Base-by-base conservation (phyloP, 768 basidiomycete species). In the Leccinellum rugosiceps region DNA sequence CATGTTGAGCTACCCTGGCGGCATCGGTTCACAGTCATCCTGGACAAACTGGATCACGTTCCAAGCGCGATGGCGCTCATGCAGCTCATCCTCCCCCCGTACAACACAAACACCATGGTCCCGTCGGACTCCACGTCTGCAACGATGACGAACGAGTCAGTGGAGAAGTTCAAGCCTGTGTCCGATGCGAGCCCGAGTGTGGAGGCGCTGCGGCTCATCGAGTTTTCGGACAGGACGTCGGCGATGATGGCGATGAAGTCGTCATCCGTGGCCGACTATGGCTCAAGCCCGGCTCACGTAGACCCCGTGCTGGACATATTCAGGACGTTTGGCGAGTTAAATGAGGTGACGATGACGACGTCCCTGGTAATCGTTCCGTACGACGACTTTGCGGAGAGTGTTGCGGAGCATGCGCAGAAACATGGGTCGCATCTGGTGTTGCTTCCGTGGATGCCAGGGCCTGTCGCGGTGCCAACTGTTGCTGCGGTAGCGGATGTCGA, bases 31-130 rank as follows among this genome's bases (percentile, higher is more conserved):
- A 87, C 89, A 0, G 83, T 98, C 58, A 85, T 98, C 21, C 81
- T 98, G n/a, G 94, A 96, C 71, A 92, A 86, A 68, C 75, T 96
- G 47, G 96, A 97, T 64, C 91, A 94, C 67, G 70, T 98, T 1
- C 88, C 94, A 0, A 84, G 89, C 6, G 86, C 92, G 73, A 95
- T 99, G 93, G 83, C 91, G 1, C 76, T 99, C 55, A 84, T 90
- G 0, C 90, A 95, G 66, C 84, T 98, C 55, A 76, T 98, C 41
- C 85, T 87, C 28, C 72, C 78, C 1, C 68, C 72, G 0, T 63
- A 66, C 7, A 31, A 56, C 1, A 11, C 17, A 9, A 38, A 38
- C 35, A n/a, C 14, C 11, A 45, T n/a, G n/a, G 5, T n/a, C n/a
- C 49, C 41, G 1, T 57, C 59, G 0, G 59, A 58, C 34, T 28